Base-by-base conservation (phyloP, 441 rosid genomes). In the Metrosideros polymorpha region DNA sequence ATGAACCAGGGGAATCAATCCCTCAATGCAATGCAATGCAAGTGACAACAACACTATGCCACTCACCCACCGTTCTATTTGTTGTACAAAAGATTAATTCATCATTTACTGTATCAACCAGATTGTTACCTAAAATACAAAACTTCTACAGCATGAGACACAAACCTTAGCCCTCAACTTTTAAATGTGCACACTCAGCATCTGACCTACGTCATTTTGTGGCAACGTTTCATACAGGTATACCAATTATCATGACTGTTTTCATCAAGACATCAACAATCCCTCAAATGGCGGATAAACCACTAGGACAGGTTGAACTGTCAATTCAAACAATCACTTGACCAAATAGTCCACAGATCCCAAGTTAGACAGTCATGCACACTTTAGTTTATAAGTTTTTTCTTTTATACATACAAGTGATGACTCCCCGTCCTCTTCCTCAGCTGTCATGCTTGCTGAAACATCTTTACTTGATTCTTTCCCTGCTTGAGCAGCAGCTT, bases 401-500 rank as follows among this genome's bases (percentile, higher is more conserved):
- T 39, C 79, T 17, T 39, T 39, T 71, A 71, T 22, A 71, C 90
- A 51, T 92, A 92, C 93, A n/a, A 89, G 54, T 54, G 82, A 66
- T 35, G 88, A 83, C 82, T 87, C 88, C 83, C 87, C 93, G 19
- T 84, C 89, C 35, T 82, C 92, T 53, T 90, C 89, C 53, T 89
- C 86, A 54, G 84, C 91, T 8, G 86, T 29, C 42, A 53, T 63
- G 52, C 86, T 88, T 35, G 50, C 83, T 17, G 92, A 86, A 50
- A 82, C 88, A 51, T 85, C 93, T 88, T 57, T 87, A 52, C 86
- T 88, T 29, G 83, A 88, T 86, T 91, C 92, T 79, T 32, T 89
- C 27, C 87, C 93, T 52, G 89, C 92, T 76, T 83, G 84, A 18
- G 91, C 91, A 82, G 93, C 93, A 89, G 89, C 92, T 90, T 92